phyloP scores from a whole-genome alignment of 345 rosid genomes.

The Jatropha curcas region DNA sequence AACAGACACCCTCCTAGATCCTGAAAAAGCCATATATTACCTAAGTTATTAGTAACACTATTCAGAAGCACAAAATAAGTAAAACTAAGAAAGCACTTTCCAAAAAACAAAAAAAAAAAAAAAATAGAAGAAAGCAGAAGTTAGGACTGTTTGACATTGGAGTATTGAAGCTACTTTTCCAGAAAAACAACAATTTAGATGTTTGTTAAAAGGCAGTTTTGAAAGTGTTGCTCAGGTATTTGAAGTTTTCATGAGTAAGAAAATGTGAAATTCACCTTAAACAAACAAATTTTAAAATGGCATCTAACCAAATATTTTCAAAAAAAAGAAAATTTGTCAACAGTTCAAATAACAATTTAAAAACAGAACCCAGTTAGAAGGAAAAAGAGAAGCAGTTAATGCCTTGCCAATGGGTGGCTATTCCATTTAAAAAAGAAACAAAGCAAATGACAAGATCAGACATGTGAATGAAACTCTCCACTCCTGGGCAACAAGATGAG shows the following conservation, averaged over 20 bases:
- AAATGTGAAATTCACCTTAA: too few relatives aligned
- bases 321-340: too few relatives aligned
- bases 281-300: too few relatives aligned
- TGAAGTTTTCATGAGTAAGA: too few relatives aligned
- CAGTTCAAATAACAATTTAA: too few relatives aligned
- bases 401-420: neutral
- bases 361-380: too few relatives aligned
- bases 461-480: neutral
- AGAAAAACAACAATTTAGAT: too few relatives aligned
- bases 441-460: neutral
- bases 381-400: neutral
- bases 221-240: too few relatives aligned
- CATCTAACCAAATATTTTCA: too few relatives aligned
- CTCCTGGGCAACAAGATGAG: neutral
- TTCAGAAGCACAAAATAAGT: neutral
- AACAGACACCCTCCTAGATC: conserved; percentile 53
- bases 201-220: too few relatives aligned
- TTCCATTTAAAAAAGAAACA: neutral
- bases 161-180: too few relatives aligned
- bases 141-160: too few relatives aligned
- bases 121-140: neutral
- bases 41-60: conserved; percentile 13
- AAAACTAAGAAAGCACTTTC: neutral
- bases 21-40: conserved; percentile 27
- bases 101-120: neutral